Conservation (phyloP, 1,284 basidiomycete species). For the Heterobasidion parviporum region DNA sequence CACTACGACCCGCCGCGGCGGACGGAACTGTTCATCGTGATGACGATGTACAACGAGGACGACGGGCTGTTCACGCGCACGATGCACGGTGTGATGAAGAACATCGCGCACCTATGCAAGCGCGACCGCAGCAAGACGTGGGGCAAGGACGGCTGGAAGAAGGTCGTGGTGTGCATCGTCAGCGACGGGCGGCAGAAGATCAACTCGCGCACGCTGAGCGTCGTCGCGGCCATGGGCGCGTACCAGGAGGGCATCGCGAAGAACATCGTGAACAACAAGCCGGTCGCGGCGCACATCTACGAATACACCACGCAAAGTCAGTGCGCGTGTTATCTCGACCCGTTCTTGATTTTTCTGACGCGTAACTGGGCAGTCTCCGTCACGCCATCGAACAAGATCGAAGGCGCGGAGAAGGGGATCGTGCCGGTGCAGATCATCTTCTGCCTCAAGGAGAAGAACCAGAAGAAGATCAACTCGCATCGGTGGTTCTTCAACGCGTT, state of each 20-base stretch:
- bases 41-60: constrained; percentile 97
- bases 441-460: constrained; percentile 91
- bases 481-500: constrained; percentile 97
- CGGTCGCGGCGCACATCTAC: constrained; percentile 91
- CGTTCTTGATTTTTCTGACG: constrained; percentile 34
- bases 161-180: constrained; percentile 94
- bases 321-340: constrained; percentile 50
- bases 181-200: constrained; percentile 91
- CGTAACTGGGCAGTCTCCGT: neutral
- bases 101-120: constrained; percentile 81
- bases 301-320: constrained; percentile 72
- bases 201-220: constrained; percentile 91
- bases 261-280: constrained; percentile 80
- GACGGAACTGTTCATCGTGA: constrained; percentile 91
- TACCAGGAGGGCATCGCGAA: constrained; percentile 85
- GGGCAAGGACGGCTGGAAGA: constrained; percentile 97
- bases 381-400: constrained; percentile 4
- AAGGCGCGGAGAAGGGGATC: constrained; percentile 81
- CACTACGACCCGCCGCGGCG: constrained; percentile 53
- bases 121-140: constrained; percentile 93
- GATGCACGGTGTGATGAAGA: constrained; percentile 92
- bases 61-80: constrained; percentile 92
- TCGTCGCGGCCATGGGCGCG: constrained; percentile 73
- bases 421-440: constrained; percentile 91
- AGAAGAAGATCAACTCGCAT: constrained; percentile 95